Evolutionary conservation across 495 filamentous ascomycete genomes (phyloP), one percentile per base, ranked within the genome.

Genomic region (Xylaria nigripes): DNA sequence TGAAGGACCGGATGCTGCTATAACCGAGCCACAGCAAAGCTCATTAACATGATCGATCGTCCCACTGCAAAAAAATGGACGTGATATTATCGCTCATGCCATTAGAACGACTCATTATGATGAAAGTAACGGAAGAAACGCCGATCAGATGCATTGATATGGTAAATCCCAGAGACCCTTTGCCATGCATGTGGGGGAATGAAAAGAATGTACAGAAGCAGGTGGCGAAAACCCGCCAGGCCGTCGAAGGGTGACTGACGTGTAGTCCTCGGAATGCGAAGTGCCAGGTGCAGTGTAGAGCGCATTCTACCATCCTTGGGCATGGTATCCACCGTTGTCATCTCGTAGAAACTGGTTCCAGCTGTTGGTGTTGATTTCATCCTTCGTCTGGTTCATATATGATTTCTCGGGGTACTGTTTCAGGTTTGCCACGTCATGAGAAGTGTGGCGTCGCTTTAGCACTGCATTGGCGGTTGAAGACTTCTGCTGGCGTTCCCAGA

Each of bases 401-500:
- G 53, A n/a, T 58, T 57, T 66, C 58, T 80, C 78, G 0, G 89
- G 90, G 57, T 86, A 89, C 53, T 90, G 82, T 64, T 86, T 81
- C 8, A 95, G 76, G 64, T 90, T 89, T 43, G 86, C 86, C 51
- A 95, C 78, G 59, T 95, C 89, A 56, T 93, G 87, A 9, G 93
- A 84, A 5, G 93, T 97, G 66, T 96, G 93, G 56, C 89, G 76
- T 34, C 94, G 82, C 74, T 96, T 95, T 55, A 95, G 74, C 52
- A 91, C 89, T 5, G 92, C 90, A 55, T 86, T 87, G 51, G 86
- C 86, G 3, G 90, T 95, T 27, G 86, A 84, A 54, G 87, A 88
- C 80, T 92, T 95, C 25, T 76, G 72, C 25, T 69, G 70, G 36
- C 75, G 69, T 53, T 76, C 75, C 65, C 70, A 73, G 16, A 77